Evolutionary conservation across 2,329 filamentous ascomycete species (phyloP).

Genomic region (Albifimbria verrucaria): DNA sequence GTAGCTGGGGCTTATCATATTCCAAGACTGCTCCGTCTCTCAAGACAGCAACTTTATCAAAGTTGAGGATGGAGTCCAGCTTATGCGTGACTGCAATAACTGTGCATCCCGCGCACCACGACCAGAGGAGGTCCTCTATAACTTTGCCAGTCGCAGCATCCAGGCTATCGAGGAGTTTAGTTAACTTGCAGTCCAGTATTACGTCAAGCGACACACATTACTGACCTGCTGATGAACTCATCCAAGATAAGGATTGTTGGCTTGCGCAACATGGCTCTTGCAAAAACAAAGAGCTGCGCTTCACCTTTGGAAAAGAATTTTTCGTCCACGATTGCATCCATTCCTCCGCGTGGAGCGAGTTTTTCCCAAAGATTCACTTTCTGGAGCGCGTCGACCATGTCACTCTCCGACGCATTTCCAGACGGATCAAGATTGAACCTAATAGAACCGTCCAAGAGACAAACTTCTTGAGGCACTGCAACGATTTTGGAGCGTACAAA

Average conservation of each 20-base stretch:
- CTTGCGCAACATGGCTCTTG: slow-evolving; percentile 40
- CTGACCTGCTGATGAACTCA: slow-evolving; percentile 34
- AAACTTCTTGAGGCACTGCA: slow-evolving; percentile 47
- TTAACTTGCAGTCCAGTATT: background rate
- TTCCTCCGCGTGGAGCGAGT: slow-evolving; percentile 33
- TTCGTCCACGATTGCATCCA: slow-evolving; percentile 31
- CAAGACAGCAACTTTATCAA: slow-evolving; percentile 49
- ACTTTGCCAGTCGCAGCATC: slow-evolving; percentile 13
- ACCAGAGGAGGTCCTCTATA: slow-evolving; percentile 10
- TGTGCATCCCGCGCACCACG: slow-evolving; percentile 36
- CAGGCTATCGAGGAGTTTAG: slow-evolving; percentile 7
- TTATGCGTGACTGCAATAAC: slow-evolving; percentile 33
- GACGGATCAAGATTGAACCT: slow-evolving; percentile 46
- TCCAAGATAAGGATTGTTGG: slow-evolving; percentile 42
- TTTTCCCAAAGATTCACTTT: slow-evolving; percentile 39
- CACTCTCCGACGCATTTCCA: slow-evolving; percentile 23
- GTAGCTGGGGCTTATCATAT: slow-evolving; percentile 8
- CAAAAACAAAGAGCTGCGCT: slow-evolving; percentile 48
- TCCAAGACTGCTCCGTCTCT: slow-evolving; percentile 46
- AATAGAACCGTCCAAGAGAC: slow-evolving; percentile 43
- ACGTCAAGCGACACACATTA: slow-evolving; percentile 31
- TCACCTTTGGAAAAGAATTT: slow-evolving; percentile 42
- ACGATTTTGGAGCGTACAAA: slow-evolving; percentile 40
- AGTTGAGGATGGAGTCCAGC: slow-evolving; percentile 38
- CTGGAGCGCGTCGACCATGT: slow-evolving; percentile 36